A percentile compares a stretch with the other conserved stretches of the same genome.
Evolutionary conservation across 2,329 filamentous ascomycete genomes (phyloP).

Genomic region (Monilinia fructigena): DNA sequence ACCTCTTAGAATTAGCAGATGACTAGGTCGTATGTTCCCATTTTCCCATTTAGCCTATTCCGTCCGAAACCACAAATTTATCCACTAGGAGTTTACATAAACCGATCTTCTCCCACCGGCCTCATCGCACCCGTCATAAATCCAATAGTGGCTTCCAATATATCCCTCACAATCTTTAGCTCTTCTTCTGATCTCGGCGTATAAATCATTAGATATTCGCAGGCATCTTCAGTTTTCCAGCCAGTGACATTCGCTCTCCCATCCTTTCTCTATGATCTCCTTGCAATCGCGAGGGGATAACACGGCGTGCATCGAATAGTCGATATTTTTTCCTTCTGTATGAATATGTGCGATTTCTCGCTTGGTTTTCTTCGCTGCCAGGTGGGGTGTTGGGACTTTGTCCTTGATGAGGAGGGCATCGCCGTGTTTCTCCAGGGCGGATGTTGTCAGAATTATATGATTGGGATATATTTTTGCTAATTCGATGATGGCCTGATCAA

Average conservation of each 20-base stretch:
- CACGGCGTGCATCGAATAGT: slow-evolving; percentile 33
- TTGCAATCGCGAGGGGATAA: slow-evolving; percentile 34
- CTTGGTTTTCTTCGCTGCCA: slow-evolving; percentile 28
- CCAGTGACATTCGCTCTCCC: slow-evolving; percentile 34
- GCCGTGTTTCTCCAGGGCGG: slow-evolving; percentile 31
- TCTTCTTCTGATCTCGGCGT: slow-evolving; percentile 33
- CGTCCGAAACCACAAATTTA: neutral
- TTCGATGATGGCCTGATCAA: slow-evolving; percentile 10
- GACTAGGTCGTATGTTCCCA: neutral
- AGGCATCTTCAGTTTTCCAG: slow-evolving; percentile 31
- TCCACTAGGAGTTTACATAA: neutral
- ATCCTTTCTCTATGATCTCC: slow-evolving; percentile 33
- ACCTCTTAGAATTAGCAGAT: neutral
- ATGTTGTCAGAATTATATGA: slow-evolving; percentile 28
- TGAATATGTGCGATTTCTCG: slow-evolving; percentile 34
- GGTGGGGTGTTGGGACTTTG: slow-evolving; percentile 28
- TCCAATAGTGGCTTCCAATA: slow-evolving; percentile 31
- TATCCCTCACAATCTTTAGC: slow-evolving; percentile 29
- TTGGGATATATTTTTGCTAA: slow-evolving; percentile 25
- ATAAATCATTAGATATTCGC: slow-evolving; percentile 34
- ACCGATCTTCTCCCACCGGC: neutral
- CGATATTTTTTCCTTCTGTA: slow-evolving; percentile 27
- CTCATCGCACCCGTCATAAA: slow-evolving; percentile 32
- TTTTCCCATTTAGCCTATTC: too few relatives aligned
- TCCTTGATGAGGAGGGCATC: slow-evolving; percentile 31